These are phyloP conservation scores for Daldinia loculata DNA, from an alignment of 495 filamentous ascomycete genomes.

Conservation along the genomic window DNA sequence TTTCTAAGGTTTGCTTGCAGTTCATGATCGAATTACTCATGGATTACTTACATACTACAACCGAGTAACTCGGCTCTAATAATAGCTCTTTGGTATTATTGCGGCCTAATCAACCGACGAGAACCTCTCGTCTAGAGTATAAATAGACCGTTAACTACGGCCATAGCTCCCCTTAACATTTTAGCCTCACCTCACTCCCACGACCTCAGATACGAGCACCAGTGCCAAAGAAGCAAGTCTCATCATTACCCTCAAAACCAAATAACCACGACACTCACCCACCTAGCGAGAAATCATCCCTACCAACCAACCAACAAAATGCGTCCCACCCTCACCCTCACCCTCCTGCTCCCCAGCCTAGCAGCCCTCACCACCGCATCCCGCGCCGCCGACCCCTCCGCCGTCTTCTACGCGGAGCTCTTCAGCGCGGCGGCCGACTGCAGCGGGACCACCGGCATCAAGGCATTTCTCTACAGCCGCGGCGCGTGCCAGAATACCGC, in stretches of 20 bases:
- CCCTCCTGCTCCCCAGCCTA: background rate
- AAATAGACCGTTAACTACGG: background rate
- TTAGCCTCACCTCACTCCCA: too few relatives aligned
- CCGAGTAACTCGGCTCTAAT: background rate
- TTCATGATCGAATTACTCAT: background rate
- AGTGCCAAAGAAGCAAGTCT: background rate
- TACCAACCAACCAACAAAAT: background rate
- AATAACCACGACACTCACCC: background rate
- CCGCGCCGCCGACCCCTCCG: background rate
- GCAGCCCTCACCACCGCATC: background rate
- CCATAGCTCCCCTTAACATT: too few relatives aligned
- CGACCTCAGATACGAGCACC: too few relatives aligned
- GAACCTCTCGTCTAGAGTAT: background rate
- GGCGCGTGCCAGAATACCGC: slow-evolving; percentile 18
- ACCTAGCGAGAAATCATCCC: background rate
- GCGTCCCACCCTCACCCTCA: background rate
- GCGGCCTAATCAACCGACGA: background rate
- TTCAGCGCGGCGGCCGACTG: background rate
- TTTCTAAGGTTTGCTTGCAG: background rate
- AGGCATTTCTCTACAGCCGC: slow-evolving; percentile 15
- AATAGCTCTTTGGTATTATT: background rate
- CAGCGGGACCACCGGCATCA: background rate
- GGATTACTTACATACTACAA: background rate
- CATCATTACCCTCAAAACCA: background rate
- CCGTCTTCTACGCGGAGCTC: background rate